A percentile compares a stretch with the other conserved stretches of the same genome.
Evolutionary conservation across 495 filamentous ascomycete genomes (phyloP).

Genomic region (Friedmanniomyces simplex): DNA sequence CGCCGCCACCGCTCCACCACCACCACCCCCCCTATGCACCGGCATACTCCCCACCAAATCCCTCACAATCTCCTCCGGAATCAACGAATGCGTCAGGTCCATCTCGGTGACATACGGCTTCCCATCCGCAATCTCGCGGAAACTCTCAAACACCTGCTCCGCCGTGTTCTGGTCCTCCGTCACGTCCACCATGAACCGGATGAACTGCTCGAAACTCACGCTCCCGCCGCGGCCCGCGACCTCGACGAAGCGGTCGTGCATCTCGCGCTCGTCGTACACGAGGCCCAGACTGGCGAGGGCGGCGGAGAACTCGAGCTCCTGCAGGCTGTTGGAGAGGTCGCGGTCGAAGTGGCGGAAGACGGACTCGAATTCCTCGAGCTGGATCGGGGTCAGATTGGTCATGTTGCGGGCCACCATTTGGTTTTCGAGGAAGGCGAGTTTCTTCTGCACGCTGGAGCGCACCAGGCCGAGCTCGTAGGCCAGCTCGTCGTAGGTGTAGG

Average conservation of each 20-base stretch:
- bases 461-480: constrained; percentile 89
- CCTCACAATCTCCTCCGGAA: constrained; percentile 91
- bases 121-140: constrained; percentile 93
- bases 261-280: constrained; percentile 90
- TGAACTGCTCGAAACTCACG: constrained; percentile 97
- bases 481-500: constrained; percentile 92
- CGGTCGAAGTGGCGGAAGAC: constrained; percentile 97
- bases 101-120: constrained; percentile 97
- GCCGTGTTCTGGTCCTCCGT: constrained; percentile 98
- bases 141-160: constrained; percentile 94
- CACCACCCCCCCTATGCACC: constrained; percentile 62
- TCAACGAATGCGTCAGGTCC: constrained; percentile 84
- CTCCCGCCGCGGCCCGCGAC: constrained; percentile 57
- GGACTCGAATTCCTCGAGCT: constrained; percentile 94
- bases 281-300: constrained; percentile 86
- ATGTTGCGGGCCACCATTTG: constrained; percentile 94
- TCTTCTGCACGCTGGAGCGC: constrained; percentile 82
- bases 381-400: constrained; percentile 97
- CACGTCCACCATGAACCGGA: constrained; percentile 96
- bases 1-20: too few relatives aligned
- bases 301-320: constrained; percentile 89
- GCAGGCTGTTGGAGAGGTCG: constrained; percentile 81
- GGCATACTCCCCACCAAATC: constrained; percentile 83
- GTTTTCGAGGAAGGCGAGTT: constrained; percentile 92
- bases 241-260: constrained; percentile 80